Conservation (phyloP, 345 rosid genomes). For the Eutrema heterophyllum region DNA sequence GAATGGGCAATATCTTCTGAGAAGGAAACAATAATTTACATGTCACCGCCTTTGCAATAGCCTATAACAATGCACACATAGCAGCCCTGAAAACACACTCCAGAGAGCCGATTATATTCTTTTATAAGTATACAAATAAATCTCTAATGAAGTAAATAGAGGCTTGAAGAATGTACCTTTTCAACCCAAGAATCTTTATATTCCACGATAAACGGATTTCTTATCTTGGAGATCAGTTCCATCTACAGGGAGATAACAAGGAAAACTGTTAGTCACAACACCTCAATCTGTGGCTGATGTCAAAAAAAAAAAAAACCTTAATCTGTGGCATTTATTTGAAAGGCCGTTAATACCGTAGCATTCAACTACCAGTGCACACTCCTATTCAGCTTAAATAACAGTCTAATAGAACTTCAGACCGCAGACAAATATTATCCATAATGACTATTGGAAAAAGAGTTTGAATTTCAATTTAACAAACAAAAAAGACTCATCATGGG, state of each 20-base stretch:
- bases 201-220: conserved; percentile 90
- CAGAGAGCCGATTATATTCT: not conserved
- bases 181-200: conserved; percentile 99
- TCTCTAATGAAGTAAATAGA: not conserved
- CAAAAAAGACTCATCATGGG: not conserved
- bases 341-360: not conserved
- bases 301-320: not conserved
- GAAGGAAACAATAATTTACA: conserved; percentile 48
- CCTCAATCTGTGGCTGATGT: not conserved
- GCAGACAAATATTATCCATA: not conserved
- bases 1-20: conserved; percentile 14
- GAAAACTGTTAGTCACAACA: not conserved
- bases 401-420: not conserved
- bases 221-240: conserved; percentile 88
- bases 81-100: conserved; percentile 69
- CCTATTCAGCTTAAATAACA: not conserved
- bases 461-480: not conserved
- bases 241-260: conserved; percentile 46
- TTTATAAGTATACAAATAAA: not conserved
- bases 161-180: conserved; percentile 47
- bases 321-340: not conserved
- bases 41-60: conserved; percentile 98
- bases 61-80: conserved; percentile 96
- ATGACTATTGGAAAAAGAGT: not conserved
- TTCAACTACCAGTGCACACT: not conserved